Conservation (phyloP, 2,329 filamentous ascomycete genomes). For the Talaromyces pinophilus region DNA sequence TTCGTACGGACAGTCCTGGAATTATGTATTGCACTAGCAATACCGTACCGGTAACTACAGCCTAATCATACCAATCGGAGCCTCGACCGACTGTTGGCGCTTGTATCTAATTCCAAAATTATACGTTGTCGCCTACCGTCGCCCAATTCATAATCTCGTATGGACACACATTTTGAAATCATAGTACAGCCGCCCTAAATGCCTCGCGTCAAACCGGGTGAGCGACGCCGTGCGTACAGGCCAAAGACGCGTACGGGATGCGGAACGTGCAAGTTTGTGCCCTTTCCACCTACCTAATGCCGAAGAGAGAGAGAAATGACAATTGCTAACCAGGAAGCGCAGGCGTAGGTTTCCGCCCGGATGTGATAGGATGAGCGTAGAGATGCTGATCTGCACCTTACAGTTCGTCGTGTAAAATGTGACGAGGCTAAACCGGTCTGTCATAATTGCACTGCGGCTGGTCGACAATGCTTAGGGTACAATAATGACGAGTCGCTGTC, state of each 20-base stretch:
- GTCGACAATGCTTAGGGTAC: constrained; percentile 14
- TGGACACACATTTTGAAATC: background rate
- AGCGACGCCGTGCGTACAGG: constrained; percentile 16
- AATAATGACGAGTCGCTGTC: background rate
- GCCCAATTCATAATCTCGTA: constrained; percentile 2
- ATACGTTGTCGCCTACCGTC: background rate
- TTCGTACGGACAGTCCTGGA: constrained; percentile 3
- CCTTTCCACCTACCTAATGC: background rate
- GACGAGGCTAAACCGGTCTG: constrained; percentile 15
- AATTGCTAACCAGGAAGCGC: constrained; percentile 3
- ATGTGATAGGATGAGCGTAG: background rate
- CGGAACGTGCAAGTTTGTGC: constrained; percentile 17
- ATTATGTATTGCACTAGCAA: background rate
- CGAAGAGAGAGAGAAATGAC: background rate
- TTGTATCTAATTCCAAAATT: background rate
- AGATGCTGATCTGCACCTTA: background rate
- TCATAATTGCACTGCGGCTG: background rate
- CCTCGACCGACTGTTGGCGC: background rate
- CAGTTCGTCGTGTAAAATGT: constrained; percentile 19
- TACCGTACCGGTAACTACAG: background rate
- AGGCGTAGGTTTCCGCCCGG: background rate
- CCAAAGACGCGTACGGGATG: constrained; percentile 19
- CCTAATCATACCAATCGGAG: background rate
- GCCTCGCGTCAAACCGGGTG: constrained; percentile 19
- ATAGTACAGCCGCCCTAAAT: background rate